These are phyloP conservation scores for Pharnaceum exiguum DNA, from an alignment of 148 eudicot species.

Conservation along the genomic window DNA sequence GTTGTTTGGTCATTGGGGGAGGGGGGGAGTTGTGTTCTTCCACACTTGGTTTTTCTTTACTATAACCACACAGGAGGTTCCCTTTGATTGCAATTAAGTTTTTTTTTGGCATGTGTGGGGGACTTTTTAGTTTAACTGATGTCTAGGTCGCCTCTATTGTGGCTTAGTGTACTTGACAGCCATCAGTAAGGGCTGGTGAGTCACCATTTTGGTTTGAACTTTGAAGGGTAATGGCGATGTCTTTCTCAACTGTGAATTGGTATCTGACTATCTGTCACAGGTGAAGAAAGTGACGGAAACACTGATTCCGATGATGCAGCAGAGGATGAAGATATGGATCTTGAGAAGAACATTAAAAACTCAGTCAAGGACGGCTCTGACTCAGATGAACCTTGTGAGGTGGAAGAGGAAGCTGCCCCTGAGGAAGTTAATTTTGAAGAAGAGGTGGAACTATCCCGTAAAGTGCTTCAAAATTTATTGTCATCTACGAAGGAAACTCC, in stretches of 20 bases:
- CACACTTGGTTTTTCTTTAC: too few species aligned
- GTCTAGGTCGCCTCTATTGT: too few species aligned
- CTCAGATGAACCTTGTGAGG: constrained; percentile 36
- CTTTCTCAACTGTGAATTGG: background rate
- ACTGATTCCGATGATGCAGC: constrained; percentile 39
- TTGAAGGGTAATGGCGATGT: background rate
- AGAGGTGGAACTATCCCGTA: constrained; percentile 74
- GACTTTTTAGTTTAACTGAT: too few species aligned
- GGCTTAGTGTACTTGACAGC: too few species aligned
- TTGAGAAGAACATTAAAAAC: constrained; percentile 24
- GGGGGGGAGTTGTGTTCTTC: too few species aligned
- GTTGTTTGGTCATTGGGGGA: too few species aligned
- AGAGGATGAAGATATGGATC: constrained; percentile 42
- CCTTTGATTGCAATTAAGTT: too few species aligned
- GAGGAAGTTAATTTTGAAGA: constrained; percentile 52
- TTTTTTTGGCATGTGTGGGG: too few species aligned
- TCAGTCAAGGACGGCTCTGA: constrained; percentile 28
- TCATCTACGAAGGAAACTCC: constrained; percentile 39
- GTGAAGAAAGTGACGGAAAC: constrained; percentile 29
- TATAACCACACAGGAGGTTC: too few species aligned
- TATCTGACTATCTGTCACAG: constrained; percentile 21
- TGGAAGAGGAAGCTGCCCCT: constrained; percentile 29
- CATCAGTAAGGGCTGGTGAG: too few species aligned
- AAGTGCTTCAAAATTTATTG: constrained; percentile 71
- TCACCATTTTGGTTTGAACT: too few species aligned